A percentile compares a stretch with the other conserved stretches of the same genome.
Evolutionary conservation across 2,329 filamentous ascomycete species (phyloP).

Genomic region (Tolypocladium album): DNA sequence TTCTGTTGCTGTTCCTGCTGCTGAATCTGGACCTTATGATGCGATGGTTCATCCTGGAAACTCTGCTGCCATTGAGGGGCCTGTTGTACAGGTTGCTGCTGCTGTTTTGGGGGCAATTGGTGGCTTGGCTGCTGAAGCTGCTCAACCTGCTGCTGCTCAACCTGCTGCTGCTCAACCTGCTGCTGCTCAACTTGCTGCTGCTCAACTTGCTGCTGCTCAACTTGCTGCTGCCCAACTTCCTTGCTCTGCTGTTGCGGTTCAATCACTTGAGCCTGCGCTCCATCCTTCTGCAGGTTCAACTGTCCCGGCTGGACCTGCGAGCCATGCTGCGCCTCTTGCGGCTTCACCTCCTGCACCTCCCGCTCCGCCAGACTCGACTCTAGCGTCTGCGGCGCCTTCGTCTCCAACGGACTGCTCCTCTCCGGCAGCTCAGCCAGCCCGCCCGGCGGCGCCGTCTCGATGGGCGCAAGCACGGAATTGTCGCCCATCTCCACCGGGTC

Average conservation of each 20-base stretch:
- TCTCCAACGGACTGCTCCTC: conserved; percentile 17
- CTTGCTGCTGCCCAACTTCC: background rate
- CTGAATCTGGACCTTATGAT: background rate
- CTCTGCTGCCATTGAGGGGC: too few relatives aligned
- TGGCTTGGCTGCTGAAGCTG: too few relatives aligned
- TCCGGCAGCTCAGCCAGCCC: conserved; percentile 28
- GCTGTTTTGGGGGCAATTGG: too few relatives aligned
- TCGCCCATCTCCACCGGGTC: conserved; percentile 34
- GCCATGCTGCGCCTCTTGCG: too few relatives aligned
- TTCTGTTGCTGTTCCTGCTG: too few relatives aligned
- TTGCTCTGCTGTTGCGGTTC: background rate
- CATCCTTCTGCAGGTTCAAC: too few relatives aligned
- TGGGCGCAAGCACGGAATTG: conserved; percentile 23
- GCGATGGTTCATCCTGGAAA: background rate
- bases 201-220: background rate
- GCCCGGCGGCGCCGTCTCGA: conserved; percentile 16
- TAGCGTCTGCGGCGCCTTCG: conserved; percentile 6
- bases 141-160: too few relatives aligned
- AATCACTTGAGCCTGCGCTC: background rate
- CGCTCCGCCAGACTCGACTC: background rate
- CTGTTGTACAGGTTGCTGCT: background rate
- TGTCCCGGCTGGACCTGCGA: too few relatives aligned
- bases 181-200: too few relatives aligned
- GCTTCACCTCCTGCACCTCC: background rate
- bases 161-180: too few relatives aligned